A percentile compares a stretch with the other conserved stretches of the same genome.
Evolutionary conservation across 1,139 yeast species (phyloP).

Genomic region (Hyphopichia fennica): DNA sequence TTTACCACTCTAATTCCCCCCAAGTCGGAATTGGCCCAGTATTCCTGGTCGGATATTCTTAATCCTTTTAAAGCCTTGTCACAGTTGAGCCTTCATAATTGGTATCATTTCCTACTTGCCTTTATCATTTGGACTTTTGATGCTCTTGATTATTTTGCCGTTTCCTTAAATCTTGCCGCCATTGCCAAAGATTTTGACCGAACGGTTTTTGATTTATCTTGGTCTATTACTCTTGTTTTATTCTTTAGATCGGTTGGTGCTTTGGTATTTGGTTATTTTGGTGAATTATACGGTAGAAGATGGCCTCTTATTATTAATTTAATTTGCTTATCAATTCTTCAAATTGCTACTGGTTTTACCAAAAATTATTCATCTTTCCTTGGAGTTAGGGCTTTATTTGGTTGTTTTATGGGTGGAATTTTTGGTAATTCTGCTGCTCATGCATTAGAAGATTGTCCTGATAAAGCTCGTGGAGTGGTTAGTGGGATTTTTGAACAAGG

Average conservation of each 20-base stretch:
- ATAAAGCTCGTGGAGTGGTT: conserved; percentile 38
- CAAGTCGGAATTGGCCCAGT: conserved; percentile 26
- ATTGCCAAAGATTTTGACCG: conserved; percentile 56
- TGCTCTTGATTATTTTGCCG: conserved; percentile 75
- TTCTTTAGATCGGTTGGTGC: conserved; percentile 85
- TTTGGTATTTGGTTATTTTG: conserved; percentile 60
- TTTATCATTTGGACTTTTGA: conserved; percentile 65
- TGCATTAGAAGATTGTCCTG: conserved; percentile 40
- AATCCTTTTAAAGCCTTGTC: conserved; percentile 36
- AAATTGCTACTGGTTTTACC: conserved; percentile 73
- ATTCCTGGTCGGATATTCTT: conserved; percentile 15
- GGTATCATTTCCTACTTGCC: conserved; percentile 2
- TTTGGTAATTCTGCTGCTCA: conserved; percentile 41
- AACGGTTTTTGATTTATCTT: conserved; percentile 56
- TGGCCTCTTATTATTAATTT: conserved; percentile 64
- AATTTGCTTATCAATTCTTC: conserved; percentile 53
- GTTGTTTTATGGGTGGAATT: conserved; percentile 46
- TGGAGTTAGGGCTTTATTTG: conserved; percentile 54
- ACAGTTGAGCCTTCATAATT: conserved; percentile 5
- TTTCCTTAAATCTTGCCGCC: conserved; percentile 57
- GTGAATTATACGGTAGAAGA: conserved; percentile 72
- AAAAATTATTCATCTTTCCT: conserved; percentile 62
- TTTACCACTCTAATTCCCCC: conserved; percentile 33
- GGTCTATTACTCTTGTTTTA: conserved; percentile 80
- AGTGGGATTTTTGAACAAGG: conserved; percentile 46